phyloP scores from a whole-genome alignment of 495 filamentous ascomycete species.

The Penicillium crystallinum region DNA sequence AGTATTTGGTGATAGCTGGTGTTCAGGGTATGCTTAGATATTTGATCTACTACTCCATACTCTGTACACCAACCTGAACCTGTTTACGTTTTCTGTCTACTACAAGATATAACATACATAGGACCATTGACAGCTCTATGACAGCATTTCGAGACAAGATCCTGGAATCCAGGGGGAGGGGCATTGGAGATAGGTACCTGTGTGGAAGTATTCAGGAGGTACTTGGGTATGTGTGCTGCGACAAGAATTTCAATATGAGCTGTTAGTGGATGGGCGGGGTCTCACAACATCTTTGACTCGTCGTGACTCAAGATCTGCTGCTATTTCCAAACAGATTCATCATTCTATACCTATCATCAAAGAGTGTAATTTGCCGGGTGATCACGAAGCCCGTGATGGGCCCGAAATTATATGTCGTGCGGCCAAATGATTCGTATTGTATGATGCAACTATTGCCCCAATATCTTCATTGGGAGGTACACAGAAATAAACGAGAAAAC shows the following conservation, averaged over 20 bases:
- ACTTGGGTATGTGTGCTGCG: neutral
- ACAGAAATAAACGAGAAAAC: too few relatives aligned
- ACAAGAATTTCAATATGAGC: neutral
- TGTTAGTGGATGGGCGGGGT: neutral
- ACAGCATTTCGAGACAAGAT: neutral
- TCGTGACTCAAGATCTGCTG: too few relatives aligned
- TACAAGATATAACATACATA: neutral
- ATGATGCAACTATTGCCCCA: too few relatives aligned
- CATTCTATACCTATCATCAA: too few relatives aligned
- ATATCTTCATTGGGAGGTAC: too few relatives aligned
- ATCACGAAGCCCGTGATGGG: too few relatives aligned
- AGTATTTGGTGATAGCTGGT: neutral
- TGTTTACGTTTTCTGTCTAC: neutral
- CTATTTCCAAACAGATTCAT: too few relatives aligned
- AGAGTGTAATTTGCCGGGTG: too few relatives aligned
- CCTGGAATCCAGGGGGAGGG: constrained; percentile 7
- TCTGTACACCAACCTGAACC: neutral
- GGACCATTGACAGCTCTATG: neutral
- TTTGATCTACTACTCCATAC: neutral
- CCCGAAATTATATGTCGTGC: too few relatives aligned
- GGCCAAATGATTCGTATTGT: too few relatives aligned
- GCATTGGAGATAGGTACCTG: neutral
- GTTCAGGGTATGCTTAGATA: neutral
- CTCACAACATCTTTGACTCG: neutral
- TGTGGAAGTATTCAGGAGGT: neutral